Conservation (phyloP, 2,329 filamentous ascomycete genomes). For the Aciculosporium take region DNA sequence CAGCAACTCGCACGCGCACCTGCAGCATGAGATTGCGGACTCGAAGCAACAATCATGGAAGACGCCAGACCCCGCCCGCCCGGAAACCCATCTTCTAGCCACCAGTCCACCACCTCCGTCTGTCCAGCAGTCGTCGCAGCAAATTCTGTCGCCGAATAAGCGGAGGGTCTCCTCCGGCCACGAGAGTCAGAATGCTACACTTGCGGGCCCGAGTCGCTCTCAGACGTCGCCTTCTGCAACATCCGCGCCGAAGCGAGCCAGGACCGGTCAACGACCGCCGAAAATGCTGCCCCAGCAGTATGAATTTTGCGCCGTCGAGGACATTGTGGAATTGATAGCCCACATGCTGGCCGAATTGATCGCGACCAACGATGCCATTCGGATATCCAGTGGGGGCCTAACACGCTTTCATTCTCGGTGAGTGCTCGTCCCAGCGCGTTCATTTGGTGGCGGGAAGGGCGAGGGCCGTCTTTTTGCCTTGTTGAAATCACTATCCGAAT, state of each 20-base stretch:
- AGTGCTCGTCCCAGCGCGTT: slow-evolving; percentile 7
- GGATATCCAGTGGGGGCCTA: slow-evolving; percentile 56
- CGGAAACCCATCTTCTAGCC: not conserved
- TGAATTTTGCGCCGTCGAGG: slow-evolving; percentile 66
- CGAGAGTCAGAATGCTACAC: not conserved
- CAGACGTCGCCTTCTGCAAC: slow-evolving; percentile 1
- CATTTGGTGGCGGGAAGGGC: no score
- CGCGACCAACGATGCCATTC: slow-evolving; percentile 81
- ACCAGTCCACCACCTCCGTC: not conserved
- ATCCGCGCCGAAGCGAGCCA: slow-evolving; percentile 34
- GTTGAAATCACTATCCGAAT: no score
- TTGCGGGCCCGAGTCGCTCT: not conserved
- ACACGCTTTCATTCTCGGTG: slow-evolving; percentile 93
- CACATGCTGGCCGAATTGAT: slow-evolving; percentile 96
- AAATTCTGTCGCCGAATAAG: slow-evolving; percentile 18
- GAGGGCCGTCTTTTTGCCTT: no score
- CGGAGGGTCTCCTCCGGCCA: slow-evolving; percentile 15
- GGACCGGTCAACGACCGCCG: slow-evolving; percentile 33
- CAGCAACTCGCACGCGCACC: not conserved
- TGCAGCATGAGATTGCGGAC: not conserved
- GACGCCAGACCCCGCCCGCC: not conserved
- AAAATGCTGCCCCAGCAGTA: slow-evolving; percentile 59
- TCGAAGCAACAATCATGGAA: not conserved
- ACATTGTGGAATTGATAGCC: slow-evolving; percentile 79
- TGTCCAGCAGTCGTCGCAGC: not conserved